Evolutionary conservation across 495 filamentous ascomycete genomes (phyloP), one percentile per base, ranked within the genome.

Genomic region (Hypoxylon trugodes): DNA sequence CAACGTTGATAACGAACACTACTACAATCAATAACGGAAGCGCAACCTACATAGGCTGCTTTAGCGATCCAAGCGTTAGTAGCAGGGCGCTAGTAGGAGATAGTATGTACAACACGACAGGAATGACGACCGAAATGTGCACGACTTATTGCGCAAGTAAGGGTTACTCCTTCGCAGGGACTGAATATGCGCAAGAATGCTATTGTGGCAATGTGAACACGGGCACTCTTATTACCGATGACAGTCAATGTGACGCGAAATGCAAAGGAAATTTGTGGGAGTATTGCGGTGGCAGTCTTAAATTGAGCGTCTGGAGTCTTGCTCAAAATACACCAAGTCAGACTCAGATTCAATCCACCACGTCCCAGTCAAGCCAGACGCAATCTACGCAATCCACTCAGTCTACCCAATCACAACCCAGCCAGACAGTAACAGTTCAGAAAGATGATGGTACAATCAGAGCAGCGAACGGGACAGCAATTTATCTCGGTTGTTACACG

Each of bases 91-190:
- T 79, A 9, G 35, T 35, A 2, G 62, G 50, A 0, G 37, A 50
- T 22, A 37, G 28, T 13, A 76, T 70, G 48, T 58, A 65, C 4
- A 71, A 77, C 37, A 62, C 41, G 1, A 68, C 69, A 0, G 63
- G 36, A 21, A 78, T 81, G 77, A 83, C 79, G 1, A 68, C 77
- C 35, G 78, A 78, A 42, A 45, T 69, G 30, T 82, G 81, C 38
- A 65, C 75, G 4, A 30, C 57, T 12, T 77, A 69, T 32, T 82
- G 81, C 63, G 35, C 66, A 9, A 52, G 26, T 25, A 63, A 63
- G 9, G 73, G 74, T 10, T 78, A 62, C 47, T 49, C 59, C 3
- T 65, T 77, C 13, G 76, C 79, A 7, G 79, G 79, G 6, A 55
- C 74, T n/a, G 79, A 80, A 38, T 76, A 75, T 46, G 57, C 57